Base-by-base conservation (phyloP, 345 rosid species). In the Ceriops decandra region DNA sequence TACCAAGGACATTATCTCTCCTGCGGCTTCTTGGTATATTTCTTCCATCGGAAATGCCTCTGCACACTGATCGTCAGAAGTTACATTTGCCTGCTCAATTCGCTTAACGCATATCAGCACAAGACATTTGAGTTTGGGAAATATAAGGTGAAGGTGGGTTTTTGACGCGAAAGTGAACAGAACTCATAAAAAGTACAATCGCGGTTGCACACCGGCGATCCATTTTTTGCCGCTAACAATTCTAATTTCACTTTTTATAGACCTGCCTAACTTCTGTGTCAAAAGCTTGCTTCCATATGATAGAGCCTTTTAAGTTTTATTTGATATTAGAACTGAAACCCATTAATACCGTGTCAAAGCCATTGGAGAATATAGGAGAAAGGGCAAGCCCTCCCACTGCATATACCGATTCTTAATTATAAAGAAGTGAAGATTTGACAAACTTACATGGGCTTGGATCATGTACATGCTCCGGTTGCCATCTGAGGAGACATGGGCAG, bases 381-480 rank as follows among this genome's bases (percentile, higher is more conserved):
- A 7, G 9, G 36, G 36, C 36, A 33, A 33, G 15, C 11, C 15
- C 13, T 38, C 46, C 15, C 46, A 10, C 5, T 38, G 46, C 46
- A 38, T 38, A 38, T 38, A 38, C 13, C 46, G 15, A 38, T n/a
- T 8, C 6, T 6, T 2, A 13, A 53, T 13, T 52, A 13, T n/a
- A 32, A 30, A 38, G 47, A 61, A 61, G 69, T n/a, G 27, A 27
- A 60, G 15, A 15, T 42, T 42, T 13, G 49, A 13, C 49, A 42
- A 32, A 73, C 81, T 76, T 82, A 88, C 87, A 53, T 74, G 85
- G 2, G 82, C 81, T 73, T 85, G 90, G 69, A 88, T 84, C 90
- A 90, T 77, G 80, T 67, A 81, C 78, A 77, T 75, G 72, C 74
- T 70, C 15, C 72, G 76, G 58, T 61, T 69, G 67, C 52, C 72